Conservation (phyloP, 257 asterid species). For the Jasminum sambac region DNA sequence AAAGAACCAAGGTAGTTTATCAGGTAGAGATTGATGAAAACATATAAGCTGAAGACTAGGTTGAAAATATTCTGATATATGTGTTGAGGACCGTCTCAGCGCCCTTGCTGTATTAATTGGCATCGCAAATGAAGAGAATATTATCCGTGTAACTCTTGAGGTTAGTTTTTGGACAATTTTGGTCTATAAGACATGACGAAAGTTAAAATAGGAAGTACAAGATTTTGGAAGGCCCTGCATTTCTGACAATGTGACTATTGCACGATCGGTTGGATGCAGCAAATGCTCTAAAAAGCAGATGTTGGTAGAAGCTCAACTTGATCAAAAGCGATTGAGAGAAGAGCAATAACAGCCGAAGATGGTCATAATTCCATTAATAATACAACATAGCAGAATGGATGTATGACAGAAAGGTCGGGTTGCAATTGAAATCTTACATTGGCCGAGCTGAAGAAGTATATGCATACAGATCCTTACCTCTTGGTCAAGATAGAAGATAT, state of each 20-base stretch:
- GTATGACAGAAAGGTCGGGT: slow-evolving; percentile 78
- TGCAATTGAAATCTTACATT: slow-evolving; percentile 87
- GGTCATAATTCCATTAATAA: slow-evolving; percentile 36
- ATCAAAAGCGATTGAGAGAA: slow-evolving; percentile 83
- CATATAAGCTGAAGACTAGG: slow-evolving; percentile 88
- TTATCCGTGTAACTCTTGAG: slow-evolving; percentile 79
- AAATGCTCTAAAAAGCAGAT: slow-evolving; percentile 85
- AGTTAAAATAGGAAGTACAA: slow-evolving; percentile 10
- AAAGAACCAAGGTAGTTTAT: slow-evolving; percentile 44
- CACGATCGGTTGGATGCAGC: slow-evolving; percentile 98
- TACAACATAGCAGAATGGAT: slow-evolving; percentile 65
- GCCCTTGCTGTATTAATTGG: slow-evolving; percentile 88
- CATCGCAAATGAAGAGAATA: slow-evolving; percentile 93
- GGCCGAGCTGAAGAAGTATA: slow-evolving; percentile 92
- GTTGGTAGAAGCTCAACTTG: slow-evolving; percentile 99
- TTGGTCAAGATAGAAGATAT: slow-evolving; percentile 95
- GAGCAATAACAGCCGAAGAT: slow-evolving; percentile 53
- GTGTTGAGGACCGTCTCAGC: slow-evolving; percentile 93
- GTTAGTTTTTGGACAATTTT: slow-evolving; percentile 27
- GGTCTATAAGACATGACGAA: not conserved
- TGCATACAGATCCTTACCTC: slow-evolving; percentile 90
- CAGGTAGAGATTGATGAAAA: slow-evolving; percentile 87
- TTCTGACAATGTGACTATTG: slow-evolving; percentile 32
- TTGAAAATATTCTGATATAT: slow-evolving; percentile 88
- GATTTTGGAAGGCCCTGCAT: slow-evolving; percentile 14